phyloP scores from a whole-genome alignment of 176 grass and related monocot species.

The Juncus effusus region DNA sequence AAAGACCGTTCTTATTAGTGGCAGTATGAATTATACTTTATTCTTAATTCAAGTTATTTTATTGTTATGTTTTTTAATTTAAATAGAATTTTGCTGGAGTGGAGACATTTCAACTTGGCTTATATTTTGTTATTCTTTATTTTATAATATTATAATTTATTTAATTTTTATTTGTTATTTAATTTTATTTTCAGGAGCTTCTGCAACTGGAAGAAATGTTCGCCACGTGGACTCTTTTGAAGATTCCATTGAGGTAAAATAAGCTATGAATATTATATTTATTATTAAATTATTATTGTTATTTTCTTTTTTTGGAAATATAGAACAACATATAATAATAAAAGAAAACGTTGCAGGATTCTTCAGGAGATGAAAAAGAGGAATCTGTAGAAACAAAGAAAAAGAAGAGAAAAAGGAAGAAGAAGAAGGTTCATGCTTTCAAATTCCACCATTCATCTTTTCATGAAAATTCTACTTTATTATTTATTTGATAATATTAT shows the following conservation, averaged over 20 bases:
- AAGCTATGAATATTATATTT: constrained; percentile 3
- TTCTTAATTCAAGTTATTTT: neutral
- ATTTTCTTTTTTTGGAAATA: neutral
- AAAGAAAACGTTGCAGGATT: constrained; percentile 34
- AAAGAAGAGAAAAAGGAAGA: constrained; percentile 49
- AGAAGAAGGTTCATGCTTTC: constrained; percentile 21
- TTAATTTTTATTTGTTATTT: constrained; percentile 23
- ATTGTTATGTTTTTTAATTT: neutral
- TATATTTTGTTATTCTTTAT: constrained; percentile 2
- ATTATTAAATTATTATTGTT: neutral
- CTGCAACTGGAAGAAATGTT: constrained; percentile 55
- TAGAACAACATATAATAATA: neutral
- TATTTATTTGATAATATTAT: constrained; percentile 4
- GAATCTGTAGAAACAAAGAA: constrained; percentile 27
- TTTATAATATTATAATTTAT: neutral
- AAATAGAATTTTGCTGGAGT: neutral
- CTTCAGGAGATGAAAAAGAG: constrained; percentile 31
- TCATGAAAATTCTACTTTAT: too few species aligned
- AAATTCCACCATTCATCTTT: neutral
- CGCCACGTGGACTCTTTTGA: constrained; percentile 74
- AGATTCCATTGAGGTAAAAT: constrained; percentile 58
- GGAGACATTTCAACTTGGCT: neutral
- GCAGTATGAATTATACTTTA: constrained; percentile 32
- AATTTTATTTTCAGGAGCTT: constrained; percentile 38
- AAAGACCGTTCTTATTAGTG: constrained; percentile 63